Evolutionary conservation across 75 land plant species (phyloP), one percentile per base, ranked within the genome.

Genomic region (Cunninghamia lanceolata): DNA sequence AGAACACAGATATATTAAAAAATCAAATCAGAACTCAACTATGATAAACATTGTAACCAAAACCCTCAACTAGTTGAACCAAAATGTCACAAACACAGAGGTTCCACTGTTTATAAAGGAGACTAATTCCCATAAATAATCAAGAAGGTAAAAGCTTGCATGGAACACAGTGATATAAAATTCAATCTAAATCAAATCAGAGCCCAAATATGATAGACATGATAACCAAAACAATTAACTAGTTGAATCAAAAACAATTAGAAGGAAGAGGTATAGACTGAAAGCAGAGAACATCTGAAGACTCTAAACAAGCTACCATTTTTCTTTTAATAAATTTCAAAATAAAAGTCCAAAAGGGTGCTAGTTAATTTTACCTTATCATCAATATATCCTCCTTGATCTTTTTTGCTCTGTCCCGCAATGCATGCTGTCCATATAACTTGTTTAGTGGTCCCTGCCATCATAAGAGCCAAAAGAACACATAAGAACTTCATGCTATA

Each of bases 361-460:
- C 6, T 54, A 54, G 4, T 75, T 5, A 38, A 3, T 30, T 76
- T 39, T 84, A 94, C 93, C 95, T 91, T 91, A 98, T 98, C 52
- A 97, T 93, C 45, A 96, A 82, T 34, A 98, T 98, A 75, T 96
- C 96, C 85, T 96, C 94, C 42, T 97, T 96, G 87, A 96, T 86
- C 87, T 98, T 98, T 70, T 92, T 95, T 84, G 98, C 98, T 82
- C 96, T 87, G 86, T 96, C 98, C 86, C 95, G 89, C 81, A 96
- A 89, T 76, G 96, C 94, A 93, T 98, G 96, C 88, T 96, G 99
- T n/a, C 98, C 99, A 87, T 98, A 93, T 77, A 97, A 97, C 85
- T 94, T 96, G 96, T 97, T 97, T 87, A 97, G 87, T 59, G 91
- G 89, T 56, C 99, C 99, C 93, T 97, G 89, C 40, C 82, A 59